A percentile compares a stretch with the other conserved stretches of the same genome.
phyloP scores from a whole-genome alignment of 345 rosid species.

The Streptanthus diversifolius region DNA sequence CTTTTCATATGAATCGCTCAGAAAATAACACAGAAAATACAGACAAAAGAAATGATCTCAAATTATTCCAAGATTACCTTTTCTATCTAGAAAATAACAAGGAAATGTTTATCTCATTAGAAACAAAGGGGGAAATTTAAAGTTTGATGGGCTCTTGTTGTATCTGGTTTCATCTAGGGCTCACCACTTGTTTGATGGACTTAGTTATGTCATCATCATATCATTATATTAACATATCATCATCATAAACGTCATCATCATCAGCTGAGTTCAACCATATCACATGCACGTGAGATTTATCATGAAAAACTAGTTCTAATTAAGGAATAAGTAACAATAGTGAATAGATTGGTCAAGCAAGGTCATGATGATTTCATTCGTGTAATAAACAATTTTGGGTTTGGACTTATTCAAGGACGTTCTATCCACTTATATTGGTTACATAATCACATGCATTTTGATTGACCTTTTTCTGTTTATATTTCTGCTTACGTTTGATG shows the following conservation, averaged over 20 bases:
- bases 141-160: background rate
- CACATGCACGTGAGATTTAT: background rate
- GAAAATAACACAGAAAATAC: background rate
- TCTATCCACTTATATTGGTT: background rate
- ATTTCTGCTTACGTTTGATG: background rate
- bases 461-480: background rate
- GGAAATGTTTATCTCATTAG: too few relatives aligned
- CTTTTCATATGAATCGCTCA: background rate
- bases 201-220: background rate
- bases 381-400: background rate
- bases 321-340: background rate
- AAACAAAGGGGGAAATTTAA: too few relatives aligned
- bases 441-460: background rate
- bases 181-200: background rate
- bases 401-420: background rate
- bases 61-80: background rate
- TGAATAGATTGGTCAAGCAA: background rate
- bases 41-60: background rate
- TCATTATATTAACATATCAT: background rate
- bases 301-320: background rate
- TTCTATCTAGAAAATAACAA: background rate
- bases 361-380: background rate
- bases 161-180: background rate
- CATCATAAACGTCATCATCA: background rate
- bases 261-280: background rate